Conservation (phyloP, 164 flowering plant genomes). For the Aristolochia californica region DNA sequence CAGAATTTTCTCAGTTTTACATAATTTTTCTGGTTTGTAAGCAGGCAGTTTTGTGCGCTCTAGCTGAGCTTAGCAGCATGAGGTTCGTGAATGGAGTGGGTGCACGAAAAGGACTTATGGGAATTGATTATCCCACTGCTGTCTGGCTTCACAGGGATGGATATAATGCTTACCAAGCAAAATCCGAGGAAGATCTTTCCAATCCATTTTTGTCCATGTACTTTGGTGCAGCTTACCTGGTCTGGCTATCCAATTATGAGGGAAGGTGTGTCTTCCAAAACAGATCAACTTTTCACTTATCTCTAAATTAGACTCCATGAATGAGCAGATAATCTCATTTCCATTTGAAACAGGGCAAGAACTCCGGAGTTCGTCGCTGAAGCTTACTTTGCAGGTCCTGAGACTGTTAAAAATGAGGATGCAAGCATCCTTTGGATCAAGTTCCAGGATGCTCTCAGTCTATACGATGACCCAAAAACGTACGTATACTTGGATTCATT, state of each 20-base stretch:
- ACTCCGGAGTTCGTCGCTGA: slow-evolving; percentile 61
- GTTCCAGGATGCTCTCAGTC: slow-evolving; percentile 53
- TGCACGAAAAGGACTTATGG: slow-evolving; percentile 58
- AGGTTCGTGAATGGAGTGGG: slow-evolving; percentile 67
- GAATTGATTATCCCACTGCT: slow-evolving; percentile 65
- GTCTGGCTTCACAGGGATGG: slow-evolving; percentile 78
- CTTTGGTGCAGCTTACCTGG: slow-evolving; percentile 79
- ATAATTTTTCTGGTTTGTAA: not conserved
- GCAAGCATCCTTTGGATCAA: slow-evolving; percentile 55
- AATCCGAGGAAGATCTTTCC: slow-evolving; percentile 55
- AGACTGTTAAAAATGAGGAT: slow-evolving; percentile 58
- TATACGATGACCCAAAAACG: slow-evolving; percentile 41
- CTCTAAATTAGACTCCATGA: not conserved
- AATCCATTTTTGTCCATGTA: slow-evolving; percentile 82
- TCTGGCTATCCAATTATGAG: slow-evolving; percentile 70
- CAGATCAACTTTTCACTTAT: not conserved
- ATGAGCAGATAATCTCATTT: not conserved
- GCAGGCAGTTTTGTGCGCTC: slow-evolving; percentile 67
- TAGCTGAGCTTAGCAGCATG: slow-evolving; percentile 75
- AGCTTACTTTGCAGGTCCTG: slow-evolving; percentile 75
- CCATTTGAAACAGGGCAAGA: slow-evolving; percentile 41
- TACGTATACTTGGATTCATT: slow-evolving; percentile 8
- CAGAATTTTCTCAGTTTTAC: not conserved
- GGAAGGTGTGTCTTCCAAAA: slow-evolving; percentile 46
- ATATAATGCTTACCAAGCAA: slow-evolving; percentile 50